Evolutionary conservation across 192 early-diverging fungal genomes (phyloP), one percentile per base, ranked within the genome.

Genomic region (Chytriomyces sp.): DNA sequence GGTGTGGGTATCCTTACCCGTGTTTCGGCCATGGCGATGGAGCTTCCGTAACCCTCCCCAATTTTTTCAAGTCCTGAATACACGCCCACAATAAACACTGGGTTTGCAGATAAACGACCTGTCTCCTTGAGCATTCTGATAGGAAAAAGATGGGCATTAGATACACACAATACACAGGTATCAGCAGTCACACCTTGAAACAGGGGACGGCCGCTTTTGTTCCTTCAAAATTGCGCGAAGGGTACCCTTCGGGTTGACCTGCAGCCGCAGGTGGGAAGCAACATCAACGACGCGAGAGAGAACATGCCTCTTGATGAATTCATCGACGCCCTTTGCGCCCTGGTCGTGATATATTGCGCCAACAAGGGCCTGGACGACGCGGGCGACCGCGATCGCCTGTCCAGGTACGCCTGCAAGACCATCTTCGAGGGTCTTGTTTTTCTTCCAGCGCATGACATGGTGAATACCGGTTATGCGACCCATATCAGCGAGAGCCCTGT

Each of bases 81-180:
- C 4, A 96, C 84, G 56, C 97, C 95, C 22, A 99, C 91, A 68
- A 99, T 81, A 82, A 95, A 99, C 55, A 95, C 91, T 5, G 97
- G 94, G 38, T 89, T 82, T 70, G 82, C 76, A 32, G 92, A 91
- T 8, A 81, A 79, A 33, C 96, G 87, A 60, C 97, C 97, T 17
- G 93, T 96, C 80, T 99, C 97, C 71, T 90, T 85, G 59, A 96
- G 73, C 31, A 99, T 74, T 71, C 94, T 88, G n/a, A n/a, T n/a
- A n/a, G n/a, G n/a, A n/a, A n/a, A n/a, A n/a, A n/a, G n/a, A n/a
- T n/a, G n/a, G n/a, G n/a, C n/a, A n/a, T n/a, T n/a, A n/a, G n/a
- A n/a, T n/a, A n/a, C n/a, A n/a, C n/a, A n/a, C n/a, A n/a, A n/a
- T n/a, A n/a, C n/a, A n/a, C n/a, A n/a, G n/a, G n/a, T n/a, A n/a